Conservation (phyloP, 768 basidiomycete genomes). For the Fomitopsis pulvina region DNA sequence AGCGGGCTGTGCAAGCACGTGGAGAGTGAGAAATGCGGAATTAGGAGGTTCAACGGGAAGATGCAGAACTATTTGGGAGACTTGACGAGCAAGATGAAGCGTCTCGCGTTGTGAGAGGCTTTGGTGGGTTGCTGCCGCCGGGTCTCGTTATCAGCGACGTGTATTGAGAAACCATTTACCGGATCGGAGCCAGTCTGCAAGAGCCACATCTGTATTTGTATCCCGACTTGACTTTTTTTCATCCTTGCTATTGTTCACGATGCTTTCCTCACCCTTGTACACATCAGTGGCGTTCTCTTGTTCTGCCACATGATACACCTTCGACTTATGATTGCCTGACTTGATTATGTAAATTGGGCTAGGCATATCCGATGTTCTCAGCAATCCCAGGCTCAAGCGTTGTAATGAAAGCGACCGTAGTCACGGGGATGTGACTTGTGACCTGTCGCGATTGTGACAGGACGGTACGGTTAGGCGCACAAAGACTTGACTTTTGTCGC, state of each 20-base stretch:
- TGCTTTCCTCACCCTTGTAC: background rate
- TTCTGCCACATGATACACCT: too few relatives aligned
- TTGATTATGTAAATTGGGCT: background rate
- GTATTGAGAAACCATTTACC: background rate
- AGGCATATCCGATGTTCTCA: background rate
- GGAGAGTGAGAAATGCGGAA: constrained; percentile 56
- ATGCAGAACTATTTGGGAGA: constrained; percentile 19
- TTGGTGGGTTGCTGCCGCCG: too few relatives aligned
- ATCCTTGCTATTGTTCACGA: background rate
- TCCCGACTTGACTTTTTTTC: background rate
- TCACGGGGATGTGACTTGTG: background rate
- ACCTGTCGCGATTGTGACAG: background rate
- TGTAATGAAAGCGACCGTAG: background rate
- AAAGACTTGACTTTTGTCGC: background rate
- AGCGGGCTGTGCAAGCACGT: constrained; percentile 60
- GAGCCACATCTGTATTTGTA: background rate
- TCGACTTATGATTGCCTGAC: background rate
- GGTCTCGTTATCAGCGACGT: background rate
- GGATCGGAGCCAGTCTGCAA: background rate
- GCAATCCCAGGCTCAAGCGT: background rate
- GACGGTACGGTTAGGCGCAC: background rate
- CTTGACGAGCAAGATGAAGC: background rate
- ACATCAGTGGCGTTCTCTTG: background rate
- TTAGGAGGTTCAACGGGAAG: constrained; percentile 37
- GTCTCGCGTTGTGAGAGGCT: background rate